These are phyloP conservation scores for Dothideomycetes sp. DNA, from an alignment of 2,329 filamentous ascomycete genomes.

Conservation along the genomic window DNA sequence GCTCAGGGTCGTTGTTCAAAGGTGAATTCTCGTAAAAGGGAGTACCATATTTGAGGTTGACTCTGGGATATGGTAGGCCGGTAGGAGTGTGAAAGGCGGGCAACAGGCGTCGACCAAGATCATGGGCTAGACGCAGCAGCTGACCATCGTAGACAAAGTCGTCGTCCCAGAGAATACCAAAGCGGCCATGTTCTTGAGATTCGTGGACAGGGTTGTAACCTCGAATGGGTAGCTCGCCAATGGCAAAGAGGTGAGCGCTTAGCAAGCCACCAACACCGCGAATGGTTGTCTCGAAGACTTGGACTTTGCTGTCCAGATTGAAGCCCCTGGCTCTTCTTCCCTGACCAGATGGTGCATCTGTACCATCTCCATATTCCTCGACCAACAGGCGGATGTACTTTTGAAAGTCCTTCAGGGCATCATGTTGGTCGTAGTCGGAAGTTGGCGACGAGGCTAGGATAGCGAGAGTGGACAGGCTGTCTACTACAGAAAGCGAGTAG, in stretches of 20 bases:
- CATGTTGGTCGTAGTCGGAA: slow-evolving; percentile 40
- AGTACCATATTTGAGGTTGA: slow-evolving; percentile 82
- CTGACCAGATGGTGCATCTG: slow-evolving; percentile 52
- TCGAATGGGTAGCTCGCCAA: slow-evolving; percentile 77
- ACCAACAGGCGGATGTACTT: slow-evolving; percentile 66
- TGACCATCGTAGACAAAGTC: slow-evolving; percentile 75
- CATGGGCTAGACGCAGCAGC: slow-evolving; percentile 74
- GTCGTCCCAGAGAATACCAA: slow-evolving; percentile 58
- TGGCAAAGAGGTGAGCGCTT: slow-evolving; percentile 86
- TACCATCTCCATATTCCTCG: slow-evolving; percentile 77
- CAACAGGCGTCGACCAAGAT: slow-evolving; percentile 71
- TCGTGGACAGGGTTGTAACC: slow-evolving; percentile 52
- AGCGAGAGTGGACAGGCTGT: slow-evolving; percentile 86
- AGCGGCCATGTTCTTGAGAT: slow-evolving; percentile 21
- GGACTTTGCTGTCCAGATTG: slow-evolving; percentile 93
- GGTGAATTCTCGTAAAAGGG: slow-evolving; percentile 87
- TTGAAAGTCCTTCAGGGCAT: slow-evolving; percentile 56
- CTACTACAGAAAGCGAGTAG: slow-evolving; percentile 90
- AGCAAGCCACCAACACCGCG: slow-evolving; percentile 81
- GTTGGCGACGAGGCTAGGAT: slow-evolving; percentile 72
- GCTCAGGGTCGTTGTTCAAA: slow-evolving; percentile 48
- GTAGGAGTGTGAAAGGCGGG: slow-evolving; percentile 88
- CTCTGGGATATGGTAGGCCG: slow-evolving; percentile 85
- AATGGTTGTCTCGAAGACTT: slow-evolving; percentile 97
- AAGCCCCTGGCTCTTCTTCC: slow-evolving; percentile 72